Base-by-base conservation (phyloP, 2,329 filamentous ascomycete genomes). In the Bipolaris zeicola region DNA sequence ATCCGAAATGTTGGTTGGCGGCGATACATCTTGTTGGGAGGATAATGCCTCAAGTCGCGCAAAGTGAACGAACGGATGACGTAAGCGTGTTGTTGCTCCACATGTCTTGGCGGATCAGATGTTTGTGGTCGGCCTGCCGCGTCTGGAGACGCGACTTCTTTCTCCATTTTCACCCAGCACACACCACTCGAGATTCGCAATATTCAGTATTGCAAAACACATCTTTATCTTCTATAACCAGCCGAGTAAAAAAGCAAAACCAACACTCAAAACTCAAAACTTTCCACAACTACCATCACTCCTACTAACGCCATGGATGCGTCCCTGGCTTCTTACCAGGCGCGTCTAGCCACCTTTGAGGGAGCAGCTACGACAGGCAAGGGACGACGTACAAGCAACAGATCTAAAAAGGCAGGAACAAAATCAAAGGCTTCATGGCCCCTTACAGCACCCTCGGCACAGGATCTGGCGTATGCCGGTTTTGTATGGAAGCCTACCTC, bases 401-500 rank as follows among this genome's bases (percentile, higher is more conserved):
- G 81, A 46, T 84, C 83, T 66, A 83, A 83, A 58, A 89, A 89
- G 57, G 61, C 66, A 42, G 64, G 65, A 71, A 73, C 67, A 5
- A 73, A 72, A 49, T 50, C 64, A 22, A 72, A 69, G 39, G 67
- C 74, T 6, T 70, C 74, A 74, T 99, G 95, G 95, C 92, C 94
- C 20, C 91, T 96, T 75, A 82, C 85, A 61, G 82, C 79, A 26
- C 86, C 91, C 1, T 81, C 85, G 1, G 82, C 88, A 11, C 82
- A 85, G 63, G 85, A 89, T 90, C 88, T 99, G 68, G 94, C 95
- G 4, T 87, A 86, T 70, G 94, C 95, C 54, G 95, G 95, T 36
- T 96, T 99, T 79, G 95, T 89, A 78, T 98, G 91, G 78, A 85
- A 88, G 58, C 94, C 95, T 1, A 86, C 85, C 13, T 82, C 85